Conservation (phyloP, 176 grass and related monocot species). For the Triticum turgidum region DNA sequence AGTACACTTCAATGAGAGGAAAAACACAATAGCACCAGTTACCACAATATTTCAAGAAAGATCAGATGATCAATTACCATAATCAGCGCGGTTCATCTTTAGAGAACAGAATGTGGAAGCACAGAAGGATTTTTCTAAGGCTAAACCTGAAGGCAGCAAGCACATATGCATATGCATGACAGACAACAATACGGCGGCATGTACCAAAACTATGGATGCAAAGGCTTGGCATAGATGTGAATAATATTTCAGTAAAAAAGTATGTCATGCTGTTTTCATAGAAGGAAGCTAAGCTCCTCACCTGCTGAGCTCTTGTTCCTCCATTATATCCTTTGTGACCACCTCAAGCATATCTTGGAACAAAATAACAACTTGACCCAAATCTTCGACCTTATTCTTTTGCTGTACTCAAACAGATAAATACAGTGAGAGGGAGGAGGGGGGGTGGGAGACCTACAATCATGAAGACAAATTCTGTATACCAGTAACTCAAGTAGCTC, state of each 20-base stretch:
- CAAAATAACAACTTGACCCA: constrained; percentile 82
- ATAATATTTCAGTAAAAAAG: neutral
- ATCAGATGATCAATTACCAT: neutral
- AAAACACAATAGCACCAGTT: constrained; percentile 3
- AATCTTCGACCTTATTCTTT: constrained; percentile 77
- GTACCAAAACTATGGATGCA: constrained; percentile 17
- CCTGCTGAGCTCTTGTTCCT: constrained; percentile 67
- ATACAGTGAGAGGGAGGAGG: constrained; percentile 6
- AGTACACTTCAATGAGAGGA: constrained; percentile 47
- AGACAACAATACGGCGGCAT: neutral
- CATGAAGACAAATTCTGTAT: constrained; percentile 29
- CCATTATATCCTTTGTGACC: constrained; percentile 95
- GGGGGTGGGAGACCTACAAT: neutral
- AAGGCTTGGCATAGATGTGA: neutral
- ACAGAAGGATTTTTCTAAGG: neutral
- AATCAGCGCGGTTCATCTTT: neutral
- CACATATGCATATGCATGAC: neutral
- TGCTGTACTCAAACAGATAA: constrained; percentile 55
- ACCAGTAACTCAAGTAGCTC: constrained; percentile 85
- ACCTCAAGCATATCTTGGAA: constrained; percentile 99
- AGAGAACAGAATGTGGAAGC: neutral
- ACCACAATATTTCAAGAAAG: constrained; percentile 2
- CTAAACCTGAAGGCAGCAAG: constrained; percentile 7
- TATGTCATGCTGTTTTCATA: neutral
- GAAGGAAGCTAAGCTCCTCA: constrained; percentile 40